Base-by-base conservation (phyloP, 139 green algal genomes). In the Haematococcus lacustris region DNA sequence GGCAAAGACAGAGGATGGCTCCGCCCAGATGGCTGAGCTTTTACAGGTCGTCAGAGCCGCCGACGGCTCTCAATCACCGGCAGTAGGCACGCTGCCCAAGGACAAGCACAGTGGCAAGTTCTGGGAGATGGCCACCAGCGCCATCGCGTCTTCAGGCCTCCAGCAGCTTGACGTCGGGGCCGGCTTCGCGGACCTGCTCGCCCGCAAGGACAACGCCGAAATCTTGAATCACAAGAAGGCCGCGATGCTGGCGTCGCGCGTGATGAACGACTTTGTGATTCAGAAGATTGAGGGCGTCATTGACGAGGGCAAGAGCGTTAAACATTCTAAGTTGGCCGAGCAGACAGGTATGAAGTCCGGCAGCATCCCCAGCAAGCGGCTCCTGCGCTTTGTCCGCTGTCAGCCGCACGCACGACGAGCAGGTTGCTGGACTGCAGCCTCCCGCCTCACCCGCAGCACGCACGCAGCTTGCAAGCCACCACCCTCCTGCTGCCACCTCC, bases 301-400 rank as follows among this genome's bases (percentile, higher is more conserved):
- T 7, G 90, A 98, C 66, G 81, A 95, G 65, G 91, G 94, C 73
- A 92, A 94, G 82, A 88, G 87, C 59, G 85, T 97, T 40, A 95
- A 91, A 77, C 95, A 99, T 86, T 83, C 74, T 69, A 93, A 96
- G 81, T 80, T 98, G 17, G 79, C 81, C 69, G 76, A 84, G 57
- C 73, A 82, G 57, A 81, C 78, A 34, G 83, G n/a, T n/a, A n/a
- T n/a, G n/a, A n/a, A n/a, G n/a, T n/a, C n/a, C n/a, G n/a, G n/a
- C n/a, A n/a, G n/a, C n/a, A n/a, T n/a, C n/a, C n/a, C n/a, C n/a
- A n/a, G n/a, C n/a, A n/a, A n/a, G n/a, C n/a, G n/a, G n/a, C n/a
- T n/a, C n/a, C n/a, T n/a, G n/a, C n/a, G n/a, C n/a, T n/a, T n/a
- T n/a, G n/a, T n/a, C n/a, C n/a, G n/a, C n/a, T n/a, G n/a, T n/a